Evolutionary conservation across 2,329 filamentous ascomycete genomes (phyloP), one percentile per base, ranked within the genome.

Genomic region (Aspergillus hiratsukae): DNA sequence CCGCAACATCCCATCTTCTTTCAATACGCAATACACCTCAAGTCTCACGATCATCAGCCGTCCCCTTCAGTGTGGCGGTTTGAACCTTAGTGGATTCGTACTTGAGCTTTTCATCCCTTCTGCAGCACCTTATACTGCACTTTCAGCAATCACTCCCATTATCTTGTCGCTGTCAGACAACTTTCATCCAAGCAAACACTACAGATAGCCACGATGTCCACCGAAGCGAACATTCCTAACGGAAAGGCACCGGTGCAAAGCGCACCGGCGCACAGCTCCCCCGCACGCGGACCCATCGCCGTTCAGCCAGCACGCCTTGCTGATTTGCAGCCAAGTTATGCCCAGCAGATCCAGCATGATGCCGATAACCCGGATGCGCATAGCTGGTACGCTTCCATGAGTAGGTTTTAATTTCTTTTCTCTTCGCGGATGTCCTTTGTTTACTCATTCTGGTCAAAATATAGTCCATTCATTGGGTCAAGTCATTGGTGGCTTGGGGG

Each of bases 351-450:
- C 62, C 54, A 72, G 52, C 80, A 83, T 63, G 80, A 83, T 28
- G 82, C 85, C 62, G 82, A 85, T 52, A 87, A 94, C 63, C 84
- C 83, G 31, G 83, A 83, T 61, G 82, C 84, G 51, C 86, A 92
- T 72, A 89, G 90, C 69, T 97, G 91, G 91, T 99, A 97, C 69
- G 91, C 91, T 23, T 78, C 78, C 58, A 90, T 97, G 87, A 91
- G 87, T 90, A 79, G 65, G 86, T 81, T 10, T 48, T 14, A 6
- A 3, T 10, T 8, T 37, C 17, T 28, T 1, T 41, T 48, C 45
- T 40, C 25, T 17, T 31, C 11, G 10, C 43, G 27, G 43, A 46
- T 48, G 23, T 11, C 25, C n/a, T 8, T 4, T 19, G 56, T 37
- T 54, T 48, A 64, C 40, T 49, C 41, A 49, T 23, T 10, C 31